A percentile compares a stretch with the other conserved stretches of the same genome.
These are phyloP conservation scores for Boletus coccyginus DNA, from an alignment of 768 basidiomycete species.

Conservation along the genomic window DNA sequence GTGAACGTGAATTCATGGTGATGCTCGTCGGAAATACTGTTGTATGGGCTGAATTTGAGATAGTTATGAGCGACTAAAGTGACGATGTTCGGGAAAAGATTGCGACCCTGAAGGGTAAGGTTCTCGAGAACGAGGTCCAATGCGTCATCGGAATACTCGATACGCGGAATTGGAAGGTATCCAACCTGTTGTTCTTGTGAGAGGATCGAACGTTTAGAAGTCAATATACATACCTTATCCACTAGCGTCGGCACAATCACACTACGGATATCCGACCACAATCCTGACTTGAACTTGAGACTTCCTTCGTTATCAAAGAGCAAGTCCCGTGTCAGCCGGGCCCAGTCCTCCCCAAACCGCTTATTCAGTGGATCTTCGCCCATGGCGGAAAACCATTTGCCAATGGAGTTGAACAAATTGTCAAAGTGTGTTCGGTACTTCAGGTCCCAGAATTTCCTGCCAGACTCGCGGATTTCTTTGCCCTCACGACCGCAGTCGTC, in stretches of 20 bases:
- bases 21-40: slow-evolving; percentile 47
- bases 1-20: slow-evolving; percentile 74
- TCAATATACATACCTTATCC: slow-evolving; percentile 50
- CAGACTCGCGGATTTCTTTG: slow-evolving; percentile 59
- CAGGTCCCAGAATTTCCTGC: slow-evolving; percentile 73
- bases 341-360: slow-evolving; percentile 81
- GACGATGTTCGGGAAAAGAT: slow-evolving; percentile 83
- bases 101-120: slow-evolving; percentile 81
- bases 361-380: slow-evolving; percentile 82
- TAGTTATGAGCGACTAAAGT: slow-evolving; percentile 76
- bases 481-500: slow-evolving; percentile 69
- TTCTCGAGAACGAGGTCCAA: slow-evolving; percentile 94
- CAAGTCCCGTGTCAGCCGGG: slow-evolving; percentile 76
- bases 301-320: slow-evolving; percentile 75
- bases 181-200: slow-evolving; percentile 46
- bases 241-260: slow-evolving; percentile 81
- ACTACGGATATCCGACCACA: slow-evolving; percentile 86
- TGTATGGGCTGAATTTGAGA: slow-evolving; percentile 82
- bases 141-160: slow-evolving; percentile 87
- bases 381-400: slow-evolving; percentile 82
- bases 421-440: slow-evolving; percentile 80
- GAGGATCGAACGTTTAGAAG: not conserved
- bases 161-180: slow-evolving; percentile 86
- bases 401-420: slow-evolving; percentile 64
- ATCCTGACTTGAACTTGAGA: slow-evolving; percentile 81